Base-by-base conservation (phyloP, 257 asterid species). In the Nyctanthes arbortristis region DNA sequence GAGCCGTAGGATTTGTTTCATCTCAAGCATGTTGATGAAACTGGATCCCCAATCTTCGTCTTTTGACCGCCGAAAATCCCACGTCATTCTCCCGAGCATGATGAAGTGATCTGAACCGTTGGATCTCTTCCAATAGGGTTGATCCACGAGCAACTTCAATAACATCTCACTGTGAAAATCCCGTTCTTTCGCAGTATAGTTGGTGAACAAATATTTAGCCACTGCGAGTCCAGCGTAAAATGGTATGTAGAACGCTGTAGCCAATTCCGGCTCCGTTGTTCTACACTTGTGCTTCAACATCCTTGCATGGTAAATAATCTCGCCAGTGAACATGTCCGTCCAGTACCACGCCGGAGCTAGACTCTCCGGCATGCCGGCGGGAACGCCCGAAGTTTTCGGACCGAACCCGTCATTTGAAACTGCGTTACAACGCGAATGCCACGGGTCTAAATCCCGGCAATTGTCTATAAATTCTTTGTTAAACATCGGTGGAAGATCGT, bases 271-370 rank as follows among this genome's bases (percentile, higher is more conserved):
- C 73, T 77, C 78, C 69, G n/a, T 36, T 0, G 92, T 88, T 60
- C 89, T 66, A 39, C 96, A 88, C 69, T 43, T 31, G 77, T 88
- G 84, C 24, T 67, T 76, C 22, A 72, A 12, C 24, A 83, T 80
- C n/a, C 89, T 72, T 0, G 69, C 39, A 34, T 88, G 95, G 75
- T 74, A 83, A 1, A 85, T 73, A 5, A 85, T 78, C 61, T 87
- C 90, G 0, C 85, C 87, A 25, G 88, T 84, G 45, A 84, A 81
- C 87, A 84, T 81, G 66, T 88, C 95, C 10, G 91, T 85, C 89
- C 95, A 85, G 54, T 83, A 83, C 95, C 95, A 88, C 18, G 87
- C 58, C 59, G 77, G 68, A 7, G 40, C 9, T 8, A 84, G 88
- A 40, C 73, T 83, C 14, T 33, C 30, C 9, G 90, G 90, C 61